Base-by-base conservation (phyloP, 306 rosid genomes). In the Datisca glomerata region DNA sequence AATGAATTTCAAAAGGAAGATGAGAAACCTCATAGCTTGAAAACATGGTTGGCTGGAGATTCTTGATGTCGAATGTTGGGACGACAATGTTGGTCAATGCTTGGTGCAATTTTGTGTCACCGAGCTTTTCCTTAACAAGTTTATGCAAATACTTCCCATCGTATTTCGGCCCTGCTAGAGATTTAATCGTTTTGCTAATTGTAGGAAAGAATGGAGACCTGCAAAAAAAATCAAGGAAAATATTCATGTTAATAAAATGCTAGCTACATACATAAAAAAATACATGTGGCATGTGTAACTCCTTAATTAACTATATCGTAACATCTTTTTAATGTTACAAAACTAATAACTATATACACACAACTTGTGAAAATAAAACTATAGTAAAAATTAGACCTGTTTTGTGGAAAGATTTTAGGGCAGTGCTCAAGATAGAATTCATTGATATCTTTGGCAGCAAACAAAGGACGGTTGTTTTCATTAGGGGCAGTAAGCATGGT, bases 61-160 rank as follows among this genome's bases (percentile, higher is more conserved):
- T 45, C 34, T 64, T 64, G 22, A 69, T 65, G 18, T 74, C 81
- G 32, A 64, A 69, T 31, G 67, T 56, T 16, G 81, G 73, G 17
- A 56, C 56, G 2, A 69, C 60, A 5, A 74, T 55, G 21, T 74
- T 69, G 14, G 76, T 65, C 27, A 69, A 17, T 1, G 76, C 65
- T 22, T 65, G 60, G 18, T 25, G 45, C 8, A 68, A 18, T 7
- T 23, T 48, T 5, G 13, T 49, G 17, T 60, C 59, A 2, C 75
- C 66, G 9, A 73, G 14, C 17, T 51, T 56, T 28, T 73, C 63
- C 44, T 21, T 49, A 0, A 74, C 37, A 5, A 63, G 23, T 7
- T 49, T 52, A 16, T 56, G 80, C 18, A 68, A 49, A 50, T 74
- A 61, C 21, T 57, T 23, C 0, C 73, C 68, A 2, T 74, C 65